Percentiles rank a stretch among this genome's conserved stretches.
These are phyloP conservation scores for Raddia distichophylla DNA, from an alignment of 176 grass and related monocot genomes.

Conservation along the genomic window DNA sequence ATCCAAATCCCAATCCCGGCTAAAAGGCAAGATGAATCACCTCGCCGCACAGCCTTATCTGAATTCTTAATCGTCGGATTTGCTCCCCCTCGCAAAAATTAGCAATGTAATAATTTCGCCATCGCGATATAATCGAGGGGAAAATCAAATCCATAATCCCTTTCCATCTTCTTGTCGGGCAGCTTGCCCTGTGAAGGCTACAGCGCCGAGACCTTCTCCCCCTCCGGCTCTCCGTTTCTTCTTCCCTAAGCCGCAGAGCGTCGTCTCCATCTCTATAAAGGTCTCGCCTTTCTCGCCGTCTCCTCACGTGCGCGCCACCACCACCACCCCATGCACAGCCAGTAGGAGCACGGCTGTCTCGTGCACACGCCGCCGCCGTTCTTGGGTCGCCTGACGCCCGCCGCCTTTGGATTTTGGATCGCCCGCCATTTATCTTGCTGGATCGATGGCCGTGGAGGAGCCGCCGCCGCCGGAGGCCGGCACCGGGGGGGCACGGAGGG, in stretches of 20 bases:
- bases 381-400: not conserved
- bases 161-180: not conserved
- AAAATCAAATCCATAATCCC: not conserved
- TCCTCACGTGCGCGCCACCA: constrained; percentile 55
- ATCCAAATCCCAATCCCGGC: constrained; percentile 15
- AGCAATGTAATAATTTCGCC: not conserved
- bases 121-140: not conserved
- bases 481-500: not conserved
- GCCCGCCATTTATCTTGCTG: not conserved
- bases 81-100: not conserved
- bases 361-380: not conserved
- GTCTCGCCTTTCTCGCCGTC: constrained; percentile 48
- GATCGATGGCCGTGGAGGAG: constrained; percentile 58
- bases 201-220: not conserved
- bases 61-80: not conserved
- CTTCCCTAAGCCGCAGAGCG: not conserved
- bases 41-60: constrained; percentile 4
- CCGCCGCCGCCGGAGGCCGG: constrained; percentile 3
- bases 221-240: not conserved
- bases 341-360: constrained; percentile 28
- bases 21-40: not conserved
- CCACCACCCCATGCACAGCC: constrained; percentile 41
- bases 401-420: not conserved
- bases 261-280: constrained; percentile 40
- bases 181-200: not conserved